Conservation (phyloP, 2,329 filamentous ascomycete genomes). For the Drechmeria coniospora region DNA sequence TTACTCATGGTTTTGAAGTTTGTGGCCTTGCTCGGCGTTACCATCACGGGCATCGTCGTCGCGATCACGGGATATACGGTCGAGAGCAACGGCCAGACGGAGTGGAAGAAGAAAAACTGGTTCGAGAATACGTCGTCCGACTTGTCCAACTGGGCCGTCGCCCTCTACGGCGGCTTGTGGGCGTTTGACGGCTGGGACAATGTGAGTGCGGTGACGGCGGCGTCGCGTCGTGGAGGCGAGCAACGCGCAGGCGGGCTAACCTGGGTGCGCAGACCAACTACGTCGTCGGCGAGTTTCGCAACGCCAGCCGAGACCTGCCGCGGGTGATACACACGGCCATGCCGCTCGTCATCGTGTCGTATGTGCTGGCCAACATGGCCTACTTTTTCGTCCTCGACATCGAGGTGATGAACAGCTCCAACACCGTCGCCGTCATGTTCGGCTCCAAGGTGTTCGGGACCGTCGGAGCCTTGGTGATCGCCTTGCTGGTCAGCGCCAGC, state of each 20-base stretch:
- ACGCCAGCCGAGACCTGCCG: conserved; percentile 77
- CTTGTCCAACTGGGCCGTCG: conserved; percentile 79
- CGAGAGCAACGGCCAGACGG: conserved; percentile 47
- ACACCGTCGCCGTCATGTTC: conserved; percentile 93
- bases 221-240: neutral
- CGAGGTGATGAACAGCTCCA: conserved; percentile 65
- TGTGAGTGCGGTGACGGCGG: too few species aligned
- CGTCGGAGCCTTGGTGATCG: conserved; percentile 66
- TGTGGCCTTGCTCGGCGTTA: conserved; percentile 71
- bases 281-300: conserved; percentile 91
- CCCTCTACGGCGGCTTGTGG: conserved; percentile 90
- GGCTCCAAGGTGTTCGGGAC: conserved; percentile 80
- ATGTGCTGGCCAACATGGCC: conserved; percentile 78
- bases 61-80: conserved; percentile 72
- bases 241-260: conserved; percentile 3
- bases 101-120: conserved; percentile 80
- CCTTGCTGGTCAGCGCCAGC: conserved; percentile 75
- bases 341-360: conserved; percentile 80
- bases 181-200: conserved; percentile 99
- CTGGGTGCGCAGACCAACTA: conserved; percentile 62
- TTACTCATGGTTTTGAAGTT: conserved; percentile 97
- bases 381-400: conserved; percentile 90
- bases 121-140: conserved; percentile 73
- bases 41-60: conserved; percentile 76
- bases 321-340: conserved; percentile 94